A percentile compares a stretch with the other conserved stretches of the same genome.
Conservation (phyloP, 495 filamentous ascomycete species). For the Ascobolus immersus region DNA sequence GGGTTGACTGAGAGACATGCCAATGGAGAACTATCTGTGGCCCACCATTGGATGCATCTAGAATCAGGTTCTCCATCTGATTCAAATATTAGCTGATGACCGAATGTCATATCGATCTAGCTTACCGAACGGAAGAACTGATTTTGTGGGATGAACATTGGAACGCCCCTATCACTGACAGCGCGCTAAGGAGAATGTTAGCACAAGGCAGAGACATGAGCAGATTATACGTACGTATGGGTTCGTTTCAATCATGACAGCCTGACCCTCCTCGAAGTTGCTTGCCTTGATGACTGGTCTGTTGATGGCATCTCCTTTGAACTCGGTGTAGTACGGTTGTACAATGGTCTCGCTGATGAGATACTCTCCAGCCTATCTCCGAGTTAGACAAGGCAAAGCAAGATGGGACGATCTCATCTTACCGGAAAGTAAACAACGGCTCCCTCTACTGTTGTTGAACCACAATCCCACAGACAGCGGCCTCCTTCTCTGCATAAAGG, state of each 20-base stretch:
- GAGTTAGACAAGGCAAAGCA: too few relatives aligned
- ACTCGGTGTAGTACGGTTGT: slow-evolving; percentile 1
- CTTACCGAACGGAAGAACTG: slow-evolving; percentile 95
- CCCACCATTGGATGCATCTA: too few relatives aligned
- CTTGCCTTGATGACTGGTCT: slow-evolving; percentile 1
- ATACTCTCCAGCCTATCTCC: slow-evolving; percentile 1
- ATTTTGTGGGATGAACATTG: slow-evolving; percentile 91
- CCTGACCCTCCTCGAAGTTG: too few relatives aligned
- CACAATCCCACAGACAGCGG: background rate
- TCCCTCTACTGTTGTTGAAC: background rate
- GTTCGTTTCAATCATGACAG: slow-evolving; percentile 69
- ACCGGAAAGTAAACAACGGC: background rate
- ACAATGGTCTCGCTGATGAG: slow-evolving; percentile 1
- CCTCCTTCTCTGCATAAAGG: background rate
- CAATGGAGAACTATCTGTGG: too few relatives aligned
- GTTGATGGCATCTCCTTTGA: slow-evolving; percentile 2
- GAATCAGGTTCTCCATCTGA: too few relatives aligned
- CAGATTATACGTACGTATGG: slow-evolving; percentile 47
- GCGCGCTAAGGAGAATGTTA: too few relatives aligned
- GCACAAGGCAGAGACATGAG: too few relatives aligned
- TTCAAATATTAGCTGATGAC: too few relatives aligned
- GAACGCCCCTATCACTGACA: too few relatives aligned
- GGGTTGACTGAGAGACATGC: slow-evolving; percentile 92
- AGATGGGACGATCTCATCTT: too few relatives aligned
- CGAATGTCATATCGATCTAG: too few relatives aligned